Percentiles rank a stretch among this genome's conserved stretches.
phyloP scores from a whole-genome alignment of 208 protist species.

The Dictyostelium gargantuum region DNA sequence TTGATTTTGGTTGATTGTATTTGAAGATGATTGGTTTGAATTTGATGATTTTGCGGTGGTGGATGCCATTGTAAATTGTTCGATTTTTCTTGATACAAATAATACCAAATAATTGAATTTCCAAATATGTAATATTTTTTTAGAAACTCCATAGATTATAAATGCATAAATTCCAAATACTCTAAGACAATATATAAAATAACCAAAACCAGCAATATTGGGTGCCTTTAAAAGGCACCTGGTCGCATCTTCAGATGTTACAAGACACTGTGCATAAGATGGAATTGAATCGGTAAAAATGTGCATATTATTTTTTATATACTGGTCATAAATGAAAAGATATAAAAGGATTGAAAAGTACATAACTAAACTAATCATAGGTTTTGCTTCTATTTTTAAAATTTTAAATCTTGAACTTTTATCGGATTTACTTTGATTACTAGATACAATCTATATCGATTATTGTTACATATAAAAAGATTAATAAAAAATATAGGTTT shows the following conservation, averaged over 20 bases:
- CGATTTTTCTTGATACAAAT: neutral
- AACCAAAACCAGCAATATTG: neutral
- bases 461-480: too few relatives aligned
- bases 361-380: constrained; percentile 14
- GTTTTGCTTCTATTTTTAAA: constrained; percentile 12
- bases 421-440: neutral
- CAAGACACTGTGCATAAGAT: neutral
- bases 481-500: too few relatives aligned
- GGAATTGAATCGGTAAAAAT: neutral
- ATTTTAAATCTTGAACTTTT: neutral
- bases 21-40: neutral
- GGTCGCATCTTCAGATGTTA: neutral
- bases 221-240: neutral
- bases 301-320: neutral
- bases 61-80: neutral
- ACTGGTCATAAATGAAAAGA: constrained; percentile 30
- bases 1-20: neutral
- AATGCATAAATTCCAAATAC: constrained; percentile 1
- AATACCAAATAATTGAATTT: neutral
- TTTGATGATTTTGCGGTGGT: neutral
- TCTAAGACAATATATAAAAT: constrained; percentile 12
- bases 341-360: constrained; percentile 24
- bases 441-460: neutral
- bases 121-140: neutral
- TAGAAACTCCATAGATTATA: neutral